Percentiles rank a stretch among this genome's conserved stretches.
These are phyloP conservation scores for Globisporangium canariense DNA, from an alignment of 352 stramenopile genomes.

Conservation along the genomic window DNA sequence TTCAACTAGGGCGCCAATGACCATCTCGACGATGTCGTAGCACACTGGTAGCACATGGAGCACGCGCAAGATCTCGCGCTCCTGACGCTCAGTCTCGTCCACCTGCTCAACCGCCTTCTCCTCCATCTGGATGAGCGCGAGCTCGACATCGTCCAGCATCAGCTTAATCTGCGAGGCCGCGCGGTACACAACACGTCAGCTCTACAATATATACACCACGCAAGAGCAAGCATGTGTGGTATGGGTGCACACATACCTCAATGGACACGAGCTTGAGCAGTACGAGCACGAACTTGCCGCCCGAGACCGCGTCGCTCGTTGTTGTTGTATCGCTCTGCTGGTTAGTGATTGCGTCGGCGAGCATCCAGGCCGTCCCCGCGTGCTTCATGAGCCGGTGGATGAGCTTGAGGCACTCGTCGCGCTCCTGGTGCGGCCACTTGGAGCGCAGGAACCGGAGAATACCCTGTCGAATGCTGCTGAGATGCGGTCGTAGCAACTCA, in stretches of 20 bases:
- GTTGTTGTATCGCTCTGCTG: slow-evolving; percentile 8
- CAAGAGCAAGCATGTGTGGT: background rate
- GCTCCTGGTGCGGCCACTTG: slow-evolving; percentile 73
- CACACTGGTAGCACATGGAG: slow-evolving; percentile 68
- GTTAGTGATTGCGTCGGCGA: slow-evolving; percentile 47
- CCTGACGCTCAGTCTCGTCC: slow-evolving; percentile 41
- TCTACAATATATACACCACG: background rate
- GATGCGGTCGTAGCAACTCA: slow-evolving; percentile 51
- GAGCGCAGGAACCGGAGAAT: slow-evolving; percentile 58
- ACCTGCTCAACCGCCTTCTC: slow-evolving; percentile 43
- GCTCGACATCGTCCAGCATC: slow-evolving; percentile 81
- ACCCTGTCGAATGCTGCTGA: slow-evolving; percentile 55
- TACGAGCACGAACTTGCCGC: slow-evolving; percentile 72
- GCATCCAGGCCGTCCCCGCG: slow-evolving; percentile 56
- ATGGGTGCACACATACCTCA: slow-evolving; percentile 36
- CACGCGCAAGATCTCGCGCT: slow-evolving; percentile 49
- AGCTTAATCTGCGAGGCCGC: slow-evolving; percentile 63
- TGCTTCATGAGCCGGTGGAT: slow-evolving; percentile 63
- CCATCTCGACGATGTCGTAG: slow-evolving; percentile 70
- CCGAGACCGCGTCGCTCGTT: slow-evolving; percentile 41
- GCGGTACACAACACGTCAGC: background rate
- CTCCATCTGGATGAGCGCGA: slow-evolving; percentile 66
- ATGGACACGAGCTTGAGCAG: slow-evolving; percentile 77
- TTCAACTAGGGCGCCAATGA: slow-evolving; percentile 62
- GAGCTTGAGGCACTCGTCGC: slow-evolving; percentile 57